These are phyloP conservation scores for Sporothrix protearum DNA, from an alignment of 2,329 filamentous ascomycete species.

Conservation along the genomic window DNA sequence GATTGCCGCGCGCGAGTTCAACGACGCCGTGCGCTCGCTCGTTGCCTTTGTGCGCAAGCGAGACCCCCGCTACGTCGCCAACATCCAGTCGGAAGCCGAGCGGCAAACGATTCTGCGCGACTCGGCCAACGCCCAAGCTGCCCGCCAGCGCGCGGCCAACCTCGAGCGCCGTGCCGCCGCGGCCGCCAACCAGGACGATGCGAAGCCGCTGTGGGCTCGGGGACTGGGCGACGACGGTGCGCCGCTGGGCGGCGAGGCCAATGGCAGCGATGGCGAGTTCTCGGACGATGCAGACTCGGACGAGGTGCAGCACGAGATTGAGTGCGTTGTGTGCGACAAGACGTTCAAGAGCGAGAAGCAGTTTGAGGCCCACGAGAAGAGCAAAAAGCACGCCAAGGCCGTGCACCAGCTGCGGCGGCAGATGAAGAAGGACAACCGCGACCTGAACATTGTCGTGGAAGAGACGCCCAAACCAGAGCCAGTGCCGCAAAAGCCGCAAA, in stretches of 20 bases:
- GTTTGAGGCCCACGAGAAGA: slow-evolving; percentile 86
- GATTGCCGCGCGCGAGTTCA: slow-evolving; percentile 81
- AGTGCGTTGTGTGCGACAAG: slow-evolving; percentile 75
- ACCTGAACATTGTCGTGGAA: slow-evolving; percentile 47
- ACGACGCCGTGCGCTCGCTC: slow-evolving; percentile 82
- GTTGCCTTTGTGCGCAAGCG: slow-evolving; percentile 87
- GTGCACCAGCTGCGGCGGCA: slow-evolving; percentile 74
- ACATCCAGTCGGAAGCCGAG: slow-evolving; percentile 73
- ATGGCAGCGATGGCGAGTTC: slow-evolving; percentile 48
- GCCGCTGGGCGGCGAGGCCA: slow-evolving; percentile 47
- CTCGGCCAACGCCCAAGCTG: slow-evolving; percentile 78
- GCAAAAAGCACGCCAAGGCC: slow-evolving; percentile 91
- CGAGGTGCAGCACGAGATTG: slow-evolving; percentile 52
- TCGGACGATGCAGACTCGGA: slow-evolving; percentile 56
- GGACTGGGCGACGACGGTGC: slow-evolving; percentile 52
- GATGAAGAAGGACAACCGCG: slow-evolving; percentile 75
- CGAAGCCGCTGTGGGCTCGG: slow-evolving; percentile 72
- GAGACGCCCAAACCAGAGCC: background rate
- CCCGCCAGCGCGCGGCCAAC: slow-evolving; percentile 75
- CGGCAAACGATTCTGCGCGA: slow-evolving; percentile 74
- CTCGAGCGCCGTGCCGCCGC: slow-evolving; percentile 61
- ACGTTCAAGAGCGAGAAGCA: slow-evolving; percentile 89
- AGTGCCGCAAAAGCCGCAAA: background rate
- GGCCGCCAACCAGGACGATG: slow-evolving; percentile 46
- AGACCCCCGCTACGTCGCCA: slow-evolving; percentile 78